Evolutionary conservation across 2,329 filamentous ascomycete species (phyloP).

Genomic region (Monascus ruber): DNA sequence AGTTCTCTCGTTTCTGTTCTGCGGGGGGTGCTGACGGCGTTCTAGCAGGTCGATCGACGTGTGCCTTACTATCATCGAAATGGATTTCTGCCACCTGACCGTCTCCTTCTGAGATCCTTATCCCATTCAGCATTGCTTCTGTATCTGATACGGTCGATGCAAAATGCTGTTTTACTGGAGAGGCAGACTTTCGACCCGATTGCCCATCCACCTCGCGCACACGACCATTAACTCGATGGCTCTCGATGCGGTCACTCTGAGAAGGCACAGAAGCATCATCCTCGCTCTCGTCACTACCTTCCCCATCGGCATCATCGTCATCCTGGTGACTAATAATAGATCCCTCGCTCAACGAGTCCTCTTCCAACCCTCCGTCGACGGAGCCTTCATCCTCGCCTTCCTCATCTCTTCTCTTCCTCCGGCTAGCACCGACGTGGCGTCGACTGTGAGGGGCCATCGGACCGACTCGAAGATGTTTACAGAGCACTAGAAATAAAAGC

Average conservation of each 20-base stretch:
- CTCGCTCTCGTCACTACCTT: slow-evolving; percentile 48
- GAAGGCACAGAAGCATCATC: slow-evolving; percentile 29
- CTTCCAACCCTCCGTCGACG: slow-evolving; percentile 41
- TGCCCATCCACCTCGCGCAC: slow-evolving; percentile 15
- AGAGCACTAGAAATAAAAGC: too few species aligned
- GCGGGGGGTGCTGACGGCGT: slow-evolving; percentile 30
- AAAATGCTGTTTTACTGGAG: slow-evolving; percentile 20
- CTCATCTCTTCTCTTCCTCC: slow-evolving; percentile 35
- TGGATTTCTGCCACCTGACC: slow-evolving; percentile 34
- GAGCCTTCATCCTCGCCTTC: slow-evolving; percentile 40
- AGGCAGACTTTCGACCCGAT: slow-evolving; percentile 24
- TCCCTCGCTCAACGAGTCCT: slow-evolving; percentile 53
- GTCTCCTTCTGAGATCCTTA: slow-evolving; percentile 36
- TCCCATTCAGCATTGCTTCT: slow-evolving; percentile 50
- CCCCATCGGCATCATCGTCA: slow-evolving; percentile 48
- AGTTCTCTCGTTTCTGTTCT: slow-evolving; percentile 40
- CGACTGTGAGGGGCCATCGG: slow-evolving; percentile 32
- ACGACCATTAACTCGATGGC: slow-evolving; percentile 17
- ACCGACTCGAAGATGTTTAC: neutral
- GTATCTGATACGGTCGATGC: slow-evolving; percentile 42
- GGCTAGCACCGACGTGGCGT: slow-evolving; percentile 34
- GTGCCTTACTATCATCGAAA: slow-evolving; percentile 37
- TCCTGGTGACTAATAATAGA: slow-evolving; percentile 47
- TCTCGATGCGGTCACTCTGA: slow-evolving; percentile 10
- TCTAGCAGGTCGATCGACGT: slow-evolving; percentile 17